A percentile compares a stretch with the other conserved stretches of the same genome.
Evolutionary conservation across 2,329 filamentous ascomycete species (phyloP).

Genomic region (Aureobasidium sp.): DNA sequence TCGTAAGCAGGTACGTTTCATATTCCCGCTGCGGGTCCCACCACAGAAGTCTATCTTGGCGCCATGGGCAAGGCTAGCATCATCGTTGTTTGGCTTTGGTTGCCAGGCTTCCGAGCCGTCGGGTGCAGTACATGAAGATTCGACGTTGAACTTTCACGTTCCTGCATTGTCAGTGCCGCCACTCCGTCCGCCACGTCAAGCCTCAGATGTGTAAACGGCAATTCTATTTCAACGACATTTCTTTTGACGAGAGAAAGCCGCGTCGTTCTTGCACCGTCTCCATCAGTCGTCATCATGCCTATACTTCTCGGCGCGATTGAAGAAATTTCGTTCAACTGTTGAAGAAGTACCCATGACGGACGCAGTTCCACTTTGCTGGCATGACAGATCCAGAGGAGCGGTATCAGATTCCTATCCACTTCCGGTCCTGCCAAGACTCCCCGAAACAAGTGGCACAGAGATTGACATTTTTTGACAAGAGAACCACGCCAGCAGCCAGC

Average conservation of each 20-base stretch:
- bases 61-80: not conserved
- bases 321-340: not conserved
- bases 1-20: conserved; percentile 14
- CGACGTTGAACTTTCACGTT: conserved; percentile 7
- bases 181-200: conserved; percentile 14
- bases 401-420: conserved; percentile 5
- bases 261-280: not conserved
- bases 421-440: conserved; percentile 3
- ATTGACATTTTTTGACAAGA: conserved; percentile 9
- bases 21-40: conserved; percentile 8
- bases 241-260: not conserved
- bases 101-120: not conserved
- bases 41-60: conserved; percentile 7
- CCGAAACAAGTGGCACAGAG: not conserved
- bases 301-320: not conserved
- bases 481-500: not conserved
- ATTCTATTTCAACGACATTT: conserved; percentile 13
- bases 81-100: conserved; percentile 4
- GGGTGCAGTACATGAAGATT: not conserved
- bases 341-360: not conserved
- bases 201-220: not conserved
- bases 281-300: not conserved
- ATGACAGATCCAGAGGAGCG: not conserved
- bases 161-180: conserved; percentile 14
- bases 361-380: conserved; percentile 1